phyloP scores from a whole-genome alignment of 2,329 filamentous ascomycete genomes.

The Botrytis medusae region DNA sequence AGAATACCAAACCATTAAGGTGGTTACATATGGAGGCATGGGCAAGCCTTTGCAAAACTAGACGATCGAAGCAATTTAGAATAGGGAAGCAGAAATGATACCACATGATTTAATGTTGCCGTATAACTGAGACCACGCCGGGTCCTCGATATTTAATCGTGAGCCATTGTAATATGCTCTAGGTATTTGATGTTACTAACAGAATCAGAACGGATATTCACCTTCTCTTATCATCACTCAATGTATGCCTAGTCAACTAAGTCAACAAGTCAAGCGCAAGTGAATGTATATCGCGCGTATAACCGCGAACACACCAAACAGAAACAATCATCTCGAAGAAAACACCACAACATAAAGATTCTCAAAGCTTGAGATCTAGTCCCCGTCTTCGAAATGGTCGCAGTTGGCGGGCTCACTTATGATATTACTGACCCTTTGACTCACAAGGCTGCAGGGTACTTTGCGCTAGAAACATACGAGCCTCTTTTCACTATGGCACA shows the following conservation, averaged over 20 bases:
- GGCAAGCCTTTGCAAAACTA: conserved; percentile 53
- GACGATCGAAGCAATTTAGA: not conserved
- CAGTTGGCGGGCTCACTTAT: not conserved
- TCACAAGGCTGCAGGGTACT: not conserved
- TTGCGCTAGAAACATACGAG: not conserved
- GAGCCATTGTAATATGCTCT: not conserved
- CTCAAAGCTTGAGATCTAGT: not conserved
- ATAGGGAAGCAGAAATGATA: conserved; percentile 13
- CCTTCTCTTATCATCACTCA: not conserved
- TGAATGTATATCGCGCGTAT: not conserved
- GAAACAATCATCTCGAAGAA: not conserved
- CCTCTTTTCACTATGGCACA: not conserved
- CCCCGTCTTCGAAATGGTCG: not conserved
- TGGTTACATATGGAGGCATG: conserved; percentile 57
- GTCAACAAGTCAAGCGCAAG: not conserved
- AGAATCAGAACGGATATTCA: not conserved
- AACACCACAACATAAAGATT: not conserved
- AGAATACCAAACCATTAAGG: conserved; percentile 54
- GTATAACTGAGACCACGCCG: no score
- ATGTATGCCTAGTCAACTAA: not conserved
- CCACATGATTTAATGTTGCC: not conserved
- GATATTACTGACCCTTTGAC: not conserved
- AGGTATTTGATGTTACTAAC: not conserved
- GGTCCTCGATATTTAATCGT: not conserved
- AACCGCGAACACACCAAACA: not conserved